A percentile compares a stretch with the other conserved stretches of the same genome.
Evolutionary conservation across 1,139 yeast species (phyloP).

Genomic region (Candida sp.): DNA sequence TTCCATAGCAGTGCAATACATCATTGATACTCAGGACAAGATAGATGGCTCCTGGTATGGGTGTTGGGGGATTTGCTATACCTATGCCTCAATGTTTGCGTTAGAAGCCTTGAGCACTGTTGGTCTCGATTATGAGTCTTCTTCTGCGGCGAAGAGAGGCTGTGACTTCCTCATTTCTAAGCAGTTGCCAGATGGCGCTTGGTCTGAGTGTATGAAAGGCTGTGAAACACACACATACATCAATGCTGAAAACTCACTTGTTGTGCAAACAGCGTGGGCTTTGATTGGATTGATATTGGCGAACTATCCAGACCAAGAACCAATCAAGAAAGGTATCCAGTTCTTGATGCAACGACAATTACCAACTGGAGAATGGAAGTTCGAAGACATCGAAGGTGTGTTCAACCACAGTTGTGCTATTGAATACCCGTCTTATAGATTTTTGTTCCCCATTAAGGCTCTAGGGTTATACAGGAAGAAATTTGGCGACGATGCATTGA

Average conservation of each 20-base stretch:
- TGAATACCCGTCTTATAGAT: slow-evolving; percentile 94
- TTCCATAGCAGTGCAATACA: slow-evolving; percentile 73
- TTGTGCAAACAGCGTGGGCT: slow-evolving; percentile 96
- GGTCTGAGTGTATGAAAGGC: slow-evolving; percentile 91
- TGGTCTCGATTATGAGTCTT: slow-evolving; percentile 64
- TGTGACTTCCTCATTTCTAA: slow-evolving; percentile 83
- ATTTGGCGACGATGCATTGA: slow-evolving; percentile 25
- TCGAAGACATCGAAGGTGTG: slow-evolving; percentile 92
- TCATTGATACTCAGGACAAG: slow-evolving; percentile 62
- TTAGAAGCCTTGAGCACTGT: slow-evolving; percentile 85
- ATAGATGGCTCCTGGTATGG: slow-evolving; percentile 98
- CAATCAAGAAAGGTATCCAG: slow-evolving; percentile 66
- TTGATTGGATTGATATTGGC: slow-evolving; percentile 82
- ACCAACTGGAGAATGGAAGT: slow-evolving; percentile 82
- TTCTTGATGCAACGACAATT: slow-evolving; percentile 72
- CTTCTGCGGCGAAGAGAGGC: slow-evolving; percentile 67
- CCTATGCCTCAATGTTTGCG: slow-evolving; percentile 99
- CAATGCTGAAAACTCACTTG: slow-evolving; percentile 57
- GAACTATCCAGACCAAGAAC: slow-evolving; percentile 70
- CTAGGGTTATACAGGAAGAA: slow-evolving; percentile 70
- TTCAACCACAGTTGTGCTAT: slow-evolving; percentile 93
- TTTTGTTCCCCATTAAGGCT: slow-evolving; percentile 91
- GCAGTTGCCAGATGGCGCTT: slow-evolving; percentile 92
- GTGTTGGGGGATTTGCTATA: slow-evolving; percentile 97
- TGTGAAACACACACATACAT: slow-evolving; percentile 88